Conservation (phyloP, 1,284 basidiomycete genomes). For the Ceratobasidium papillatum region DNA sequence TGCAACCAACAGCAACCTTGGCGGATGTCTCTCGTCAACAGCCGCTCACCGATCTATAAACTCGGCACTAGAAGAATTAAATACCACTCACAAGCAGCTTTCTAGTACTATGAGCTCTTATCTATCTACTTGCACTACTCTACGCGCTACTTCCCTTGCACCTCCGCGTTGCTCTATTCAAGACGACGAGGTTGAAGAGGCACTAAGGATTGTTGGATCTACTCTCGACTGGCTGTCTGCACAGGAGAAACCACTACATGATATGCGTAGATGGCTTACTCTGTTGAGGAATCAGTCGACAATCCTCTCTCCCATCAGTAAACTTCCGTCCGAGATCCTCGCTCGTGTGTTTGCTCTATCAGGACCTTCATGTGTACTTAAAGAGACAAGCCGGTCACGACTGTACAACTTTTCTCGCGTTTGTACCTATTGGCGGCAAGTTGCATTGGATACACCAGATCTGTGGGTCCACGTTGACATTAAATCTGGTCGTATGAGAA, state of each 20-base stretch:
- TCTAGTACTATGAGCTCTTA: too few relatives aligned
- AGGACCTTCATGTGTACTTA: background rate
- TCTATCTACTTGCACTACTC: too few relatives aligned
- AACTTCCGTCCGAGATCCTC: background rate
- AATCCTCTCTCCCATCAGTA: background rate
- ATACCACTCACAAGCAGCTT: too few relatives aligned
- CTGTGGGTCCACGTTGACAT: constrained; percentile 6
- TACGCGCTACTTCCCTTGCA: too few relatives aligned
- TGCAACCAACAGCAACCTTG: too few relatives aligned
- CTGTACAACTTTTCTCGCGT: background rate
- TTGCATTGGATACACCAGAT: background rate
- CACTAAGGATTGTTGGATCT: background rate
- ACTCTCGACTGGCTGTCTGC: background rate
- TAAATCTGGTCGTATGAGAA: background rate
- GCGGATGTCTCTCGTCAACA: too few relatives aligned
- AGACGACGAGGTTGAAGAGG: too few relatives aligned
- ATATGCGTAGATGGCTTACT: background rate
- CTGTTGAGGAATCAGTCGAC: background rate
- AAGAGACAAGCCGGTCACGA: too few relatives aligned
- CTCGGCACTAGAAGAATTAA: too few relatives aligned
- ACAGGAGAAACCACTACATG: background rate
- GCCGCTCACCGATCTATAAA: too few relatives aligned
- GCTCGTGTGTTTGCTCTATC: background rate
- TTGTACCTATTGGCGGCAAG: constrained; percentile 1
- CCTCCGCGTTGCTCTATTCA: too few relatives aligned